Conservation (phyloP, 2,329 filamentous ascomycete species). For the Thelonectria olida region DNA sequence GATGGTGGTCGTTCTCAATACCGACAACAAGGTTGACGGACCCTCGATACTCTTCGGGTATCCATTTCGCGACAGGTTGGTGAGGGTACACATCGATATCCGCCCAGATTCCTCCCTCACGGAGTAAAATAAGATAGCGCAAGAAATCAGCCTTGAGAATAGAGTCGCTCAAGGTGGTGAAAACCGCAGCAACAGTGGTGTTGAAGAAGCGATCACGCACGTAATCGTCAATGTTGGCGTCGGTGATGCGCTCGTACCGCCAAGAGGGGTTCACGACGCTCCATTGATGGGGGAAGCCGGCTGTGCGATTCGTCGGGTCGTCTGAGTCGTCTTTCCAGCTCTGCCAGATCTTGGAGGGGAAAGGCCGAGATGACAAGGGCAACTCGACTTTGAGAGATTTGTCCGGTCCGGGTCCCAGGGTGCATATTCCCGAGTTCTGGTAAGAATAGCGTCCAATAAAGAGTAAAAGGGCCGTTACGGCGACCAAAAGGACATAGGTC, state of each 20-base stretch:
- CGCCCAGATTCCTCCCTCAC: slow-evolving; percentile 74
- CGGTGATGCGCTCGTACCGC: slow-evolving; percentile 42
- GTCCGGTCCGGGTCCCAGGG: no score
- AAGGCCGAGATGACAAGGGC: no score
- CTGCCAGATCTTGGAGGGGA: slow-evolving; percentile 44
- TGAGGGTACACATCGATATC: slow-evolving; percentile 75
- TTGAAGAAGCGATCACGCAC: slow-evolving; percentile 73
- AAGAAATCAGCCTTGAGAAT: slow-evolving; percentile 69
- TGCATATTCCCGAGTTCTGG: no score
- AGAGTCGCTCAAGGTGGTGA: slow-evolving; percentile 57
- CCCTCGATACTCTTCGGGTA: slow-evolving; percentile 60
- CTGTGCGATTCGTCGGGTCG: slow-evolving; percentile 38
- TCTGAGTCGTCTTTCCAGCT: slow-evolving; percentile 44
- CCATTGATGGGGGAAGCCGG: slow-evolving; percentile 41
- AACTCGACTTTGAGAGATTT: no score
- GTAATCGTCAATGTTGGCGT: slow-evolving; percentile 47
- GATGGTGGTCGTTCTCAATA: slow-evolving; percentile 70
- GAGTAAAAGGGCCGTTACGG: neutral
- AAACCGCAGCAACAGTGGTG: slow-evolving; percentile 60
- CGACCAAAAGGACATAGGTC: neutral
- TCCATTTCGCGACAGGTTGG: slow-evolving; percentile 72
- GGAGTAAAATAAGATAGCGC: slow-evolving; percentile 69
- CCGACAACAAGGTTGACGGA: slow-evolving; percentile 73
- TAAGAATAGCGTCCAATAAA: neutral
- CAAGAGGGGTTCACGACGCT: slow-evolving; percentile 36